Evolutionary conservation across 441 rosid species (phyloP).

Genomic region (Biscutella laevigata): DNA sequence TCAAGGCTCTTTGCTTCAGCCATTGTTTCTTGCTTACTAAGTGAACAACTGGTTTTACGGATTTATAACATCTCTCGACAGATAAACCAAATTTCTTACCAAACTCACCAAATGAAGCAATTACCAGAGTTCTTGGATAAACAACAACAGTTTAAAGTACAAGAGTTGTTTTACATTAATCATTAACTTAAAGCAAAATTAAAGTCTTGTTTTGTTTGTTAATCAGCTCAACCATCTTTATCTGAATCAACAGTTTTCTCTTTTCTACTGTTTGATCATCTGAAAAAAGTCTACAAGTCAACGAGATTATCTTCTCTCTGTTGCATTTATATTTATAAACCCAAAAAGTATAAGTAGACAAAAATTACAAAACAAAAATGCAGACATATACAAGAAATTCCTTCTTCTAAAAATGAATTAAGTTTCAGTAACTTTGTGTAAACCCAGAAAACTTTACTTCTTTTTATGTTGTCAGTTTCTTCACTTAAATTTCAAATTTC

Average conservation of each 20-base stretch:
- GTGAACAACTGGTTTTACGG: slow-evolving; percentile 8
- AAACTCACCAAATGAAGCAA: slow-evolving; percentile 20
- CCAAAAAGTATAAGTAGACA: background rate
- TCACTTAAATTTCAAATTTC: background rate
- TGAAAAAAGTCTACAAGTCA: slow-evolving; percentile 10
- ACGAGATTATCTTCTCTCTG: background rate
- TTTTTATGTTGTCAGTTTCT: background rate
- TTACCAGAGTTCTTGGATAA: background rate
- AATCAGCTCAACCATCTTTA: slow-evolving; percentile 28
- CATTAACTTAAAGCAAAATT: slow-evolving; percentile 23
- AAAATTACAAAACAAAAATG: background rate
- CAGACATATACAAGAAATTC: slow-evolving; percentile 4
- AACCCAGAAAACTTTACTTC: background rate
- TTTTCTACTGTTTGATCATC: slow-evolving; percentile 22
- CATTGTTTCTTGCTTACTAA: slow-evolving; percentile 24
- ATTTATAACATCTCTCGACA: background rate
- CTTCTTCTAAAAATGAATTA: background rate
- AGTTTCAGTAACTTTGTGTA: slow-evolving; percentile 9
- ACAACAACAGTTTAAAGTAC: slow-evolving; percentile 5
- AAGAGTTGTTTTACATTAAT: slow-evolving; percentile 5
- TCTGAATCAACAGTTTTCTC: background rate
- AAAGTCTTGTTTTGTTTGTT: slow-evolving; percentile 18
- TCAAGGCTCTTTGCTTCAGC: slow-evolving; percentile 28
- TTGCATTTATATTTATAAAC: slow-evolving; percentile 4
- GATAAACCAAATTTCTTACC: slow-evolving; percentile 26